Percentiles rank a stretch among this genome's conserved stretches.
Evolutionary conservation across 768 basidiomycete genomes (phyloP).

Genomic region (Kwoniella europaea): DNA sequence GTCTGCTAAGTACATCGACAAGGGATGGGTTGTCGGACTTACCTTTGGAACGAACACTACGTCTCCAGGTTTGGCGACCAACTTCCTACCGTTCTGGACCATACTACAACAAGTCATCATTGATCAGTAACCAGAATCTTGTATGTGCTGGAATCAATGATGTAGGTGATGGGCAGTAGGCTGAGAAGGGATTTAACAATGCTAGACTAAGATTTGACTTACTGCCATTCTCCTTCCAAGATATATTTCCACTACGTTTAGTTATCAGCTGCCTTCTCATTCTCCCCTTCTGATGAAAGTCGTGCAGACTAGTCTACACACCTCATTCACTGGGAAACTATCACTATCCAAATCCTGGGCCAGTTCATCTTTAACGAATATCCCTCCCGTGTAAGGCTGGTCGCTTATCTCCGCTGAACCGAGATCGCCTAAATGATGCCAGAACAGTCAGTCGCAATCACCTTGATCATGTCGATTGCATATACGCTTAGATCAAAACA

Average conservation of each 20-base stretch:
- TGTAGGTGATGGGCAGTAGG: background rate
- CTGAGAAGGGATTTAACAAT: background rate
- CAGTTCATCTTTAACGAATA: slow-evolving; percentile 14
- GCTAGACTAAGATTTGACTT: background rate
- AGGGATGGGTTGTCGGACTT: background rate
- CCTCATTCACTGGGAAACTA: slow-evolving; percentile 15
- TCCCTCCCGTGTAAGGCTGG: slow-evolving; percentile 8
- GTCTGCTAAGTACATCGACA: background rate
- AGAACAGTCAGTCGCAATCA: background rate
- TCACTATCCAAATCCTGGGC: slow-evolving; percentile 11
- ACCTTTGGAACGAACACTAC: slow-evolving; percentile 11
- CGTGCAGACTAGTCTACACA: background rate
- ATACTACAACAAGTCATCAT: background rate
- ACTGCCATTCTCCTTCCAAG: slow-evolving; percentile 21
- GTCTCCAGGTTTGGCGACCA: slow-evolving; percentile 12
- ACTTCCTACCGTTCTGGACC: slow-evolving; percentile 12
- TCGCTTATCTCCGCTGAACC: slow-evolving; percentile 16
- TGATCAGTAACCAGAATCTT: no score
- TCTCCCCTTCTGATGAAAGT: background rate
- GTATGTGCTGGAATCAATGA: background rate
- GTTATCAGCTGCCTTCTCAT: background rate
- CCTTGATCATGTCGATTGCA: no score
- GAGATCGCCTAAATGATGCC: background rate
- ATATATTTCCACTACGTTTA: slow-evolving; percentile 12
- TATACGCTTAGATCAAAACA: background rate